phyloP scores from a whole-genome alignment of 495 filamentous ascomycete species.

The Podospora tetraspora region DNA sequence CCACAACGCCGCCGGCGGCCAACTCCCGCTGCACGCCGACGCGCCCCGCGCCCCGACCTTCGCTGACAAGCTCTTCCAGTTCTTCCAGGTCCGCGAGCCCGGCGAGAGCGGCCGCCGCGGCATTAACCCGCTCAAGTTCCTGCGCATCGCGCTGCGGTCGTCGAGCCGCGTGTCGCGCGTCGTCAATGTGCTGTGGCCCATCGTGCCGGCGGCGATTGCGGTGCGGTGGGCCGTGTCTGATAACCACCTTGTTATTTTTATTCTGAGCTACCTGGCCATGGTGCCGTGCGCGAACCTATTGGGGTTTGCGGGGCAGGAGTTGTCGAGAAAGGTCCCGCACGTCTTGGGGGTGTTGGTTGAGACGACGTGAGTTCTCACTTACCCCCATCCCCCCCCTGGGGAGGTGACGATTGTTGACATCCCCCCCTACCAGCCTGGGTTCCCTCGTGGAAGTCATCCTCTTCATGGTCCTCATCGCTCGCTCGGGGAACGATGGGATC shows the following conservation, averaged over 20 bases:
- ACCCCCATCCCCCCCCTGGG: not conserved
- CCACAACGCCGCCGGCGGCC: not conserved
- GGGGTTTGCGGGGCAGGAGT: conserved; percentile 76
- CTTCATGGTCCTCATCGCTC: conserved; percentile 64
- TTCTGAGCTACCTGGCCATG: conserved; percentile 56
- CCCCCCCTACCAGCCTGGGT: conserved; percentile 41
- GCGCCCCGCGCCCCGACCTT: conserved; percentile 1
- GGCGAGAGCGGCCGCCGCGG: conserved; percentile 45
- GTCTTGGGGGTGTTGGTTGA: conserved; percentile 73
- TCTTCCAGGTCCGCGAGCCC: conserved; percentile 17
- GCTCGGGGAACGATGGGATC: conserved; percentile 3
- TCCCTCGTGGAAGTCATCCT: conserved; percentile 78
- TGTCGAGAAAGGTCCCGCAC: conserved; percentile 73
- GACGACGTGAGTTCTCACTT: conserved; percentile 46
- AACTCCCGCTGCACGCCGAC: not conserved
- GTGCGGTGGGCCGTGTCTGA: conserved; percentile 40
- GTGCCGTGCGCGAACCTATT: conserved; percentile 83
- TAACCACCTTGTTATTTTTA: conserved; percentile 43
- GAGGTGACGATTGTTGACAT: not conserved
- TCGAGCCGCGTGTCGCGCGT: conserved; percentile 35
- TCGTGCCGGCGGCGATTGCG: conserved; percentile 49
- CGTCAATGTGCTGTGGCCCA: conserved; percentile 51
- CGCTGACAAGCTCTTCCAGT: conserved; percentile 1
- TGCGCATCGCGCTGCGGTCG: conserved; percentile 39
- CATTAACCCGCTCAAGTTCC: conserved; percentile 39